Base-by-base conservation (phyloP, 169 alveolate species). In the Cryptosporidium ryanae region DNA sequence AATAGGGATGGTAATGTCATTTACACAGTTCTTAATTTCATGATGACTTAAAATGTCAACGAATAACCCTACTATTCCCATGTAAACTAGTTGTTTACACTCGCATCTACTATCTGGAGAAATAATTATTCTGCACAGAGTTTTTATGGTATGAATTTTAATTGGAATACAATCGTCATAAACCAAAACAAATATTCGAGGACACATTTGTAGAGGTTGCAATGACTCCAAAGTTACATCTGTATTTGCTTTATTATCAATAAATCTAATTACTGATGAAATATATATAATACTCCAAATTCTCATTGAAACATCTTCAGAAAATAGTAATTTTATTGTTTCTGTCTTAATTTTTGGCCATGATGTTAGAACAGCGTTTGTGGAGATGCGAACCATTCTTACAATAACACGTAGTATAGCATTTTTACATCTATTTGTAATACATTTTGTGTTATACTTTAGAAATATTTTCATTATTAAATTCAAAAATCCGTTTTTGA, bases 61-160 rank as follows among this genome's bases (percentile, higher is more conserved):
- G 23, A 76, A 55, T 43, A 76, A 34, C 46, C 87, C 87, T 25
- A 76, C 59, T 12, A 76, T 43, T 27, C 87, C 87, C 87, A 76
- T 76, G 18, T 76, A 76, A 13, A 76, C 87, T 61, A 76, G 27
- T n/a, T 61, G 68, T 18, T 38, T 55, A 50, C 71, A 76, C 27
- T 59, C 71, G 13, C 38, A 34, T 76, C 48, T 55, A 32, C 49
- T 76, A 1, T 32, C 43, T 12, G 82, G 57, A 23, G 87, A 21
- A 59, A 76, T 55, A 59, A 76, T 46, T 4, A 76, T 59, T 55
- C 71, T 59, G 38, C 87, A 76, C 18, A 76, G 7, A 57, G 43
- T 43, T 44, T 1, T 59, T 8, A 76, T 76, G 5, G 87, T 38
- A 21, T 44, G 68, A 7, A 38, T n/a, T 29, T 65, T 76, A 17